These are phyloP conservation scores for Datura wrightii DNA, from an alignment of 257 asterid species.

Conservation along the genomic window DNA sequence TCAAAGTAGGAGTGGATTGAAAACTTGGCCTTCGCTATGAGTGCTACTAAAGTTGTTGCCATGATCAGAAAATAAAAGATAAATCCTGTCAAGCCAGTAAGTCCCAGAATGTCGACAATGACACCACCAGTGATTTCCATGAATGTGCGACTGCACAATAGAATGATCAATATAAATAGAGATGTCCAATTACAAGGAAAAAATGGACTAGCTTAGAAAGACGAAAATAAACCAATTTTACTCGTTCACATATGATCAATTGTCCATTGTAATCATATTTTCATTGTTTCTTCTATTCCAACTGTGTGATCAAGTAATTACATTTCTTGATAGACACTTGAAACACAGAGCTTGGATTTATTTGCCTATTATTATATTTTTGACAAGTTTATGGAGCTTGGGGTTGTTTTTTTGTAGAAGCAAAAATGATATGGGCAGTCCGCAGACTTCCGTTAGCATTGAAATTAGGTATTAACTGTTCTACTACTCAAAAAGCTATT, in stretches of 20 bases:
- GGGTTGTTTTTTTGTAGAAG: not conserved
- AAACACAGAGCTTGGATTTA: not conserved
- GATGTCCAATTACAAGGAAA: conserved; percentile 7
- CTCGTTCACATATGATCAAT: not conserved
- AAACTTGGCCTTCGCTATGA: conserved; percentile 88
- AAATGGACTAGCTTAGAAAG: not conserved
- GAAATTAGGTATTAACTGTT: not conserved
- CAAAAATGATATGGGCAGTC: not conserved
- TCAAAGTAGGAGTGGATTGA: conserved; percentile 73
- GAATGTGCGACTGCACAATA: conserved; percentile 78
- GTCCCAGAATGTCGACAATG: conserved; percentile 81
- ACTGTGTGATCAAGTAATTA: not conserved
- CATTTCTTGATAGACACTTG: not conserved
- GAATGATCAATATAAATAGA: conserved; percentile 20
- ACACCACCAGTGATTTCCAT: conserved; percentile 96
- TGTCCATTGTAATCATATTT: not conserved
- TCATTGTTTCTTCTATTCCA: not conserved
- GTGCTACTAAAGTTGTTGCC: conserved; percentile 86
- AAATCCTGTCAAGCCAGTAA: conserved; percentile 78
- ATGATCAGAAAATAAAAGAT: conserved; percentile 79
- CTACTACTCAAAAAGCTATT: not conserved
- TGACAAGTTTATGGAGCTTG: conserved; percentile 19
- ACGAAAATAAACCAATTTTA: not conserved
- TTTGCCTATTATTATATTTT: not conserved
- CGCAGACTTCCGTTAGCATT: not conserved